A percentile compares a stretch with the other conserved stretches of the same genome.
Conservation (phyloP, 106 monocot species). For the Dendrobium officinale region DNA sequence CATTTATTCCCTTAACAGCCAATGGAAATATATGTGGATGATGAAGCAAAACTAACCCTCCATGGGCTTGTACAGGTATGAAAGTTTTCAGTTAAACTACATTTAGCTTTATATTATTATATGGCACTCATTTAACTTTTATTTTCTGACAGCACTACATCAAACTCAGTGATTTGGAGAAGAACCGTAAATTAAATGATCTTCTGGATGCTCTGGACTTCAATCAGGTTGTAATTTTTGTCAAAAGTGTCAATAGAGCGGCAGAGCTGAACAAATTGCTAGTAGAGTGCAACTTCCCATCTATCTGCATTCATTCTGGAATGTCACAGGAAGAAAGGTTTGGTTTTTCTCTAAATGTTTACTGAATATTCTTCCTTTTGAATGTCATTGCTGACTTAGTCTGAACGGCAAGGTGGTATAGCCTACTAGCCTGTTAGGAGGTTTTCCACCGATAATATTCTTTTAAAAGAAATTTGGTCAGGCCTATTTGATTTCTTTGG, state of each 20-base stretch:
- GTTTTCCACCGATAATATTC: too few relatives aligned
- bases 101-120: neutral
- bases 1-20: conserved; percentile 80
- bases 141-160: conserved; percentile 78
- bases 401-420: too few relatives aligned
- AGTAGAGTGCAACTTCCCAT: conserved; percentile 95
- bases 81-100: neutral
- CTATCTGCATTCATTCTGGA: conserved; percentile 98
- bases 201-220: conserved; percentile 97
- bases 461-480: too few relatives aligned
- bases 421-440: too few relatives aligned
- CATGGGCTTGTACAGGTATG: conserved; percentile 97
- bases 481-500: too few relatives aligned
- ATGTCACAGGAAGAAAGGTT: conserved; percentile 98
- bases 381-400: too few relatives aligned
- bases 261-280: conserved; percentile 92
- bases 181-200: conserved; percentile 98
- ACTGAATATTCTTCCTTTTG: neutral
- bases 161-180: conserved; percentile 86
- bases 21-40: conserved; percentile 99
- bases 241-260: conserved; percentile 90
- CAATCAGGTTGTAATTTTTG: conserved; percentile 99
- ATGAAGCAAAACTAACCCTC: conserved; percentile 93
- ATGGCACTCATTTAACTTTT: neutral
- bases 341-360: neutral